phyloP scores from a whole-genome alignment of 2,329 filamentous ascomycete genomes.

The Aspergillus aculeatinus region DNA sequence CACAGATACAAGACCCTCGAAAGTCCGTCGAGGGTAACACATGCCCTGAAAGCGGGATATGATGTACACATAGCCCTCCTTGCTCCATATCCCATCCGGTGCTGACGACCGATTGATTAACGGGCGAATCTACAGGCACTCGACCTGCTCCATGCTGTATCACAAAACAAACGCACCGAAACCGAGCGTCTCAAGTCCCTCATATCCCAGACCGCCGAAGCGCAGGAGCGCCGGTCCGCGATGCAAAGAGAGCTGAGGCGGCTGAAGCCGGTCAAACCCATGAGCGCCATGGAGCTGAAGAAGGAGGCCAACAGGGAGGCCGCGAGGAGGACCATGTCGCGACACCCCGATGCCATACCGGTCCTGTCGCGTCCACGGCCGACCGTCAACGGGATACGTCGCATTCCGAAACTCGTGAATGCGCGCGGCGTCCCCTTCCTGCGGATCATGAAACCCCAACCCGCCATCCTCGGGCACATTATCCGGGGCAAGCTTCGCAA shows the following conservation, averaged over 20 bases:
- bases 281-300: constrained; percentile 22
- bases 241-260: constrained; percentile 21
- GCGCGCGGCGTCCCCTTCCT: constrained; percentile 45
- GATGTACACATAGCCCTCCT: constrained; percentile 28
- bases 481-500: constrained; percentile 37
- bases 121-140: constrained; percentile 30
- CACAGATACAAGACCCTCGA: constrained; percentile 38
- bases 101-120: constrained; percentile 8
- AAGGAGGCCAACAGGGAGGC: constrained; percentile 26
- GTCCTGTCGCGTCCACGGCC: constrained; percentile 38
- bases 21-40: constrained; percentile 40
- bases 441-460: constrained; percentile 47
- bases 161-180: constrained; percentile 28
- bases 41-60: constrained; percentile 45
- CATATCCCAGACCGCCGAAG: constrained; percentile 24
- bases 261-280: constrained; percentile 22
- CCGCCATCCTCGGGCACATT: constrained; percentile 38
- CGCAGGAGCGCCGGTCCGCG: constrained; percentile 23
- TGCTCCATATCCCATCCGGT: background rate
- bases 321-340: constrained; percentile 29
- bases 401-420: constrained; percentile 42
- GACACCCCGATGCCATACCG: constrained; percentile 35
- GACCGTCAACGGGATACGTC: constrained; percentile 37
- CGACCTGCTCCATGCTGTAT: constrained; percentile 38
- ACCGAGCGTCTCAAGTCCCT: constrained; percentile 27